Evolutionary conservation across 257 asterid species (phyloP), one percentile per base, ranked within the genome.

Genomic region (Salvia hispanica): DNA sequence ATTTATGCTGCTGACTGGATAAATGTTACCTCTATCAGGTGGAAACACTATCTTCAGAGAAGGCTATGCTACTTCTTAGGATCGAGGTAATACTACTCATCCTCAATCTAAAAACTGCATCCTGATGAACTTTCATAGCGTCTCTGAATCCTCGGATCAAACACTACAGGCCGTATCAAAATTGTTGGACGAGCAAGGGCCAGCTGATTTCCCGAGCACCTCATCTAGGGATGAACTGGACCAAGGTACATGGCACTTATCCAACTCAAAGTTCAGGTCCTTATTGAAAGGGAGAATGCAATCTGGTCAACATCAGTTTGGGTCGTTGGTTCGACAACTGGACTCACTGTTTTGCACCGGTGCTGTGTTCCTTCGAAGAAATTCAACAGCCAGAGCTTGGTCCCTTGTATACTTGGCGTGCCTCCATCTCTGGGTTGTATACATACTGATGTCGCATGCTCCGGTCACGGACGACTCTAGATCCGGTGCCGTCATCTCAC

Each of bases 391-490:
- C 46, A 86, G 95, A 74, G 58, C 77, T n/a, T 86, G 90, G 86
- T 64, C 85, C 18, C 9, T 83, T n/a, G 82, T 88, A 71, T 93
- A 93, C 81, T 73, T 93, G 43, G 82, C 68, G 3, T 88, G 88
- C 76, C 97, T 90, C 81, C 97, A 93, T 73, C 76, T 93, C 12
- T 93, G 97, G 98, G 98, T 82, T 63, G 39, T 83, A 43, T 90
- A 90, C 77, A 90, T 90, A 67, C 78, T 92, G 16, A 81, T 45
- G 76, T 82, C 96, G 7, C 93, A 85, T 73, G 76, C 96, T 62
- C 77, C 88, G 0, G 91, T 69, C 9, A 64, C 96, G 1, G 81
- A 85, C 4, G 90, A 86, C 65, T 45, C 28, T 69, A 79, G 82
- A 82, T 61, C 84, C 51, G 84, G 95, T 34, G 85, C 88, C 7